Percentiles rank a stretch among this genome's conserved stretches.
These are phyloP conservation scores for Alternaria postmessia DNA, from an alignment of 2,329 filamentous ascomycete genomes.

Conservation along the genomic window DNA sequence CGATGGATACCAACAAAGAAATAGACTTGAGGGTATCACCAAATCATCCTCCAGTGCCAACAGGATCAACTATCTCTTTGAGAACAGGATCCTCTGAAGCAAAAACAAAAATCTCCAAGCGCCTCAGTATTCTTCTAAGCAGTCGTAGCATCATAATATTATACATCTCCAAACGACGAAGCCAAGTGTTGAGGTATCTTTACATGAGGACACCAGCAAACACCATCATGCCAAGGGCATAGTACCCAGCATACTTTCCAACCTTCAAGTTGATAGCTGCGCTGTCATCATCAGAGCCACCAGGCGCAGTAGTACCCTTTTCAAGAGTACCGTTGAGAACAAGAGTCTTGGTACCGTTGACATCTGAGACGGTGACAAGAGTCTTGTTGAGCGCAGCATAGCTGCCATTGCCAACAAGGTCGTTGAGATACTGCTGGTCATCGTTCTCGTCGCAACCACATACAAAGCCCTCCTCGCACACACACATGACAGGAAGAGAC, in stretches of 20 bases:
- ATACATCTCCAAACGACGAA: neutral
- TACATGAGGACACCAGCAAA: constrained; percentile 36
- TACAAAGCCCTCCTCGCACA: constrained; percentile 64
- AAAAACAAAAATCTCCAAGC: neutral
- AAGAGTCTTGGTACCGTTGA: constrained; percentile 70
- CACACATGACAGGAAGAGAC: constrained; percentile 67
- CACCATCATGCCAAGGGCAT: constrained; percentile 50
- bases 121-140: neutral
- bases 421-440: constrained; percentile 65
- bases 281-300: constrained; percentile 44
- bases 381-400: constrained; percentile 67
- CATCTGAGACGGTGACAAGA: constrained; percentile 67
- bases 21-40: neutral
- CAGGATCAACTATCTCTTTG: neutral
- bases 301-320: constrained; percentile 60
- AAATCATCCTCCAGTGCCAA: neutral
- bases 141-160: constrained; percentile 11
- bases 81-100: neutral
- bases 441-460: constrained; percentile 77
- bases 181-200: neutral
- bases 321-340: constrained; percentile 79
- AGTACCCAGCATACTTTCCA: constrained; percentile 49
- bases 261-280: constrained; percentile 30
- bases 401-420: constrained; percentile 65
- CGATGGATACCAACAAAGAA: neutral